Evolutionary conservation across 306 rosid species (phyloP), one percentile per base, ranked within the genome.

Genomic region (Casuarina equisetifolia): DNA sequence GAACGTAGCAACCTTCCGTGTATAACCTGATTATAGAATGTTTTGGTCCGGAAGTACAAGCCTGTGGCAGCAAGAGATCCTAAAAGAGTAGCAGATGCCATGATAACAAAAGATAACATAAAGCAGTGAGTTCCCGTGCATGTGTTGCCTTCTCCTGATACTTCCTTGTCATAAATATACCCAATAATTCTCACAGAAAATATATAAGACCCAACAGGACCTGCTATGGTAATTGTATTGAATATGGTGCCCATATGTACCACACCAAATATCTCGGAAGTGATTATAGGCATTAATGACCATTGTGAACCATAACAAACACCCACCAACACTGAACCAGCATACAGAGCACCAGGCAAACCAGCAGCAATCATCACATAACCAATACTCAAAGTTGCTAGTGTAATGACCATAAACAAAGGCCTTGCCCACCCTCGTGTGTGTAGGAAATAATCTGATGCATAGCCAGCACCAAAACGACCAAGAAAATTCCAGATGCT

Each of bases 51-150:
- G 20, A 90, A 74, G 87, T 86, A 83, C 91, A 90, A 78, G 19
- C 46, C 83, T 62, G 77, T 78, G 61, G 93, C 91, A 35, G 84
- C 32, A 39, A 89, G 71, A 81, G 89, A 85, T 74, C 91, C 93
- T 25, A 89, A 4, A 36, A 86, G 10, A 70, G 86, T 53, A 17
- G 92, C 87, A 69, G 74, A 67, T 11, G 91, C 91, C 93, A 89
- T 87, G 48, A 87, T 83, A 20, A 89, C 61, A 78, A 86, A 89
- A 63, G 88, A 78, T 12, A 85, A 25, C 88, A 78, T 79, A 72
- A 89, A 89, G 80, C 93, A 89, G 68, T 73, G 91, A 80, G 81
- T 70, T 61, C 91, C 91, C 38, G 49, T 16, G 76, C 93, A 89
- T 17, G 66, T 78, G 54, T 77, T 78, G 70, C 81, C 82, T 69